Conservation (phyloP, 1,139 yeast species). For the Dujonia santamariae region DNA sequence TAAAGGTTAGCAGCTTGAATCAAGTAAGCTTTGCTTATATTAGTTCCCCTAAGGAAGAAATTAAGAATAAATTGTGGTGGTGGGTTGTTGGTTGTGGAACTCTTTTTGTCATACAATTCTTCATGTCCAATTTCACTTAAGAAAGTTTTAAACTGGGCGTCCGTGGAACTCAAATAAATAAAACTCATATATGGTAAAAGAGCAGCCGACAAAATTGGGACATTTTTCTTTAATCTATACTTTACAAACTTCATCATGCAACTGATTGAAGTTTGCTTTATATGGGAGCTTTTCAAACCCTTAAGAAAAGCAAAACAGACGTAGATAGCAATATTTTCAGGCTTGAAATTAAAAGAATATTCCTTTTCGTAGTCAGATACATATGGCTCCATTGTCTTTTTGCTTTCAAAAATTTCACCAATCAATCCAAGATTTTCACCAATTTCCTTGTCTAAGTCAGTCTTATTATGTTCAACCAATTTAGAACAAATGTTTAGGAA, state of each 20-base stretch:
- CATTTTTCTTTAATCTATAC: conserved; percentile 29
- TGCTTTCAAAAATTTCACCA: conserved; percentile 34
- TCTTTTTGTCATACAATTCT: not conserved
- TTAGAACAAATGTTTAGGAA: conserved; percentile 28
- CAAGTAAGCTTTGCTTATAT: conserved; percentile 44
- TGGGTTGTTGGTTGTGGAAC: conserved; percentile 13
- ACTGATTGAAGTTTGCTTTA: conserved; percentile 54
- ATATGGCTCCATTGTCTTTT: conserved; percentile 38
- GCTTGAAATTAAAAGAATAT: conserved; percentile 39
- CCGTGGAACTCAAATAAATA: conserved; percentile 50
- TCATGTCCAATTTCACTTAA: not conserved
- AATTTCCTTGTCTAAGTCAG: no score
- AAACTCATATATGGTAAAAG: conserved; percentile 50
- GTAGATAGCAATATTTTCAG: conserved; percentile 53
- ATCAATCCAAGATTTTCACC: conserved; percentile 7
- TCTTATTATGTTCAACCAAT: conserved; percentile 15
- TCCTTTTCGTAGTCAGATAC: conserved; percentile 45
- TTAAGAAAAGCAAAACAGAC: conserved; percentile 51
- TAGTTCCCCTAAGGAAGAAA: conserved; percentile 41
- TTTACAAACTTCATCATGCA: conserved; percentile 51
- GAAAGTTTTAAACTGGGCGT: conserved; percentile 39
- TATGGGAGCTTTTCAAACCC: conserved; percentile 64
- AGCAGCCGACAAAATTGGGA: conserved; percentile 12
- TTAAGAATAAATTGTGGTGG: conserved; percentile 48
- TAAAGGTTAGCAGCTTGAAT: conserved; percentile 55